Evolutionary conservation across 2,329 filamentous ascomycete species (phyloP).

Genomic region (Cladophialophora bantiana): DNA sequence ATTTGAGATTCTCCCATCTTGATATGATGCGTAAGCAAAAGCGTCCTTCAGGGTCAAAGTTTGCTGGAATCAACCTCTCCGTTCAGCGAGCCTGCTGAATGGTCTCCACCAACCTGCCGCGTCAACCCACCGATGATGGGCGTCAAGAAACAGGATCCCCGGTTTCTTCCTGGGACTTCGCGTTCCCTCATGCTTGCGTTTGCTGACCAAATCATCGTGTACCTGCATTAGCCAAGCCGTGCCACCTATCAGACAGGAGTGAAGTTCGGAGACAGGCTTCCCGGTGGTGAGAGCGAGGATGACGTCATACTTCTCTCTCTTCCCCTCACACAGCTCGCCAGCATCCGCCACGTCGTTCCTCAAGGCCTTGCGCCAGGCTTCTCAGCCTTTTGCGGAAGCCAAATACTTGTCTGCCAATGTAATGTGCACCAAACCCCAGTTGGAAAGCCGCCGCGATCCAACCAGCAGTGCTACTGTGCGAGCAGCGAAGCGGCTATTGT

Average conservation of each 20-base stretch:
- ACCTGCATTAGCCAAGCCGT: constrained; percentile 3
- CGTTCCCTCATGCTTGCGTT: background rate
- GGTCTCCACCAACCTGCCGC: background rate
- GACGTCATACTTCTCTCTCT: constrained; percentile 16
- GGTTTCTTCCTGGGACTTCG: background rate
- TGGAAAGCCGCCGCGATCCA: background rate
- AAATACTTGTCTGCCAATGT: no score
- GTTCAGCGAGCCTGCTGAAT: background rate
- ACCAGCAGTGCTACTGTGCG: background rate
- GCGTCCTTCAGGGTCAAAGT: background rate
- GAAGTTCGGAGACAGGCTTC: background rate
- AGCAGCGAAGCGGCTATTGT: background rate
- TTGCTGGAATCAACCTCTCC: background rate
- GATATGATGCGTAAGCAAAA: background rate
- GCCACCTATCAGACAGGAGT: background rate
- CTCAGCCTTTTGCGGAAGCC: background rate
- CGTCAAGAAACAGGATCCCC: background rate
- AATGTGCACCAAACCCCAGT: background rate
- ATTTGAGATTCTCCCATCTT: background rate
- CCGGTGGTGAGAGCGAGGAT: background rate
- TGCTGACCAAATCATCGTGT: background rate
- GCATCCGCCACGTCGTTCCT: background rate
- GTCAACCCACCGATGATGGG: background rate
- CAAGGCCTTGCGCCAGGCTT: background rate
- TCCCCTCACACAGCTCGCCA: background rate